Evolutionary conservation across 805 yeast genomes (phyloP), one percentile per base, ranked within the genome.

Genomic region (Metschnikowia noctiluminum): DNA sequence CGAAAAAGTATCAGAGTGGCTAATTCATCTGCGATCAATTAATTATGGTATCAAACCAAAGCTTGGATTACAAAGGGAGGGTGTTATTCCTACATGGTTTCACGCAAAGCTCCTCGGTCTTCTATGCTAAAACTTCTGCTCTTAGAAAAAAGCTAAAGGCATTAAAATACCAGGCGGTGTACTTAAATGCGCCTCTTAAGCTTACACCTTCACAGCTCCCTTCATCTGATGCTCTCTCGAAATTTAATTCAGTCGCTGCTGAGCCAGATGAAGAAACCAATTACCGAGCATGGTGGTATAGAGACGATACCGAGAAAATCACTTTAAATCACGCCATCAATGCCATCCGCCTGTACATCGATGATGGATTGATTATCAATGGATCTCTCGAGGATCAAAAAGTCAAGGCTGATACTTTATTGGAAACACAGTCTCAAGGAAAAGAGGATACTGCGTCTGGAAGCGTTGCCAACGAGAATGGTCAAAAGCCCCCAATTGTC

Each of bases 11-110:
- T 37, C 28, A 15, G 11, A 15, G 11, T 7, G 3, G 3, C 16
- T 3, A 9, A 3, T 28, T 10, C 21, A 21, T 21, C 21, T 21
- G 21, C 21, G 21, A 21, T 21, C 21, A 21, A n/a, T 7, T 11
- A 6, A 12, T 13, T n/a, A 47, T 47, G 50, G 12, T 41, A 6
- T 21, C 39, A 7, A 42, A 47, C 9, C 42, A 42, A 35, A 14
- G 12, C 4, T 26, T 30, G 15, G 44, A 38, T 3, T 47, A 47
- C 27, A 68, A 64, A 40, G 77, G 73, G 11, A 83, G 82, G 57
- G 74, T 92, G 28, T 72, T 92, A n/a, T 92, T 94, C 66, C 71
- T 94, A 28, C 99, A 92, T 56, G 98, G 99, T 0, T 90, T 84
- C 66, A 81, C 91, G 13, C 96, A 92, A 73, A 85, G 84, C 53